Percentiles rank a stretch among this genome's conserved stretches.
Evolutionary conservation across 148 eudicot genomes (phyloP).

Genomic region (Heliosperma pusillum): DNA sequence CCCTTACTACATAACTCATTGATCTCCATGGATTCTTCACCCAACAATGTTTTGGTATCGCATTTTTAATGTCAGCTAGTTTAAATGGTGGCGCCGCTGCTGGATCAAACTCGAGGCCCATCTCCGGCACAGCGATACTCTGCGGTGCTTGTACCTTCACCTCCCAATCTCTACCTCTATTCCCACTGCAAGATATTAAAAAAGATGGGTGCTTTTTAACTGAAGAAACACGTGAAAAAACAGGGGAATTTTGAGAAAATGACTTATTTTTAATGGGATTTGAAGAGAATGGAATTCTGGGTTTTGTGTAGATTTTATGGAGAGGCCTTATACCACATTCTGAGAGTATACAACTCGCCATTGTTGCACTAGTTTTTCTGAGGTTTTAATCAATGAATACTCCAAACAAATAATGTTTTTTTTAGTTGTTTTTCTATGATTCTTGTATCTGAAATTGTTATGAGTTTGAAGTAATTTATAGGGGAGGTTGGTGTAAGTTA

Average conservation of each 20-base stretch:
- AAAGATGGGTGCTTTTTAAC: constrained; percentile 26
- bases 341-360: constrained; percentile 75
- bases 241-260: neutral
- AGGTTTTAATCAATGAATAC: neutral
- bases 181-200: neutral
- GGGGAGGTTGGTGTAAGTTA: neutral
- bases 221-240: constrained; percentile 3
- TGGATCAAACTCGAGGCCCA: constrained; percentile 47
- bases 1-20: constrained; percentile 63
- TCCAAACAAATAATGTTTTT: too few relatives aligned
- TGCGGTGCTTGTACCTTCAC: constrained; percentile 44
- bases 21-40: constrained; percentile 71
- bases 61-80: constrained; percentile 48
- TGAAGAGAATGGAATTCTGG: constrained; percentile 36
- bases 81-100: constrained; percentile 56
- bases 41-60: constrained; percentile 78
- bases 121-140: too few relatives aligned
- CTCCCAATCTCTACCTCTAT: constrained; percentile 48
- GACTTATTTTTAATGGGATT: constrained; percentile 28
- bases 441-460: too few relatives aligned
- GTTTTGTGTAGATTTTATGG: constrained; percentile 42
- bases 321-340: constrained; percentile 71
- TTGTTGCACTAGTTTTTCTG: constrained; percentile 12
- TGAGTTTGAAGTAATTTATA: neutral
- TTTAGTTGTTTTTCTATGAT: too few relatives aligned